Evolutionary conservation across 805 yeast species (phyloP), one percentile per base, ranked within the genome.

Genomic region (Nakazawaea siamensis): DNA sequence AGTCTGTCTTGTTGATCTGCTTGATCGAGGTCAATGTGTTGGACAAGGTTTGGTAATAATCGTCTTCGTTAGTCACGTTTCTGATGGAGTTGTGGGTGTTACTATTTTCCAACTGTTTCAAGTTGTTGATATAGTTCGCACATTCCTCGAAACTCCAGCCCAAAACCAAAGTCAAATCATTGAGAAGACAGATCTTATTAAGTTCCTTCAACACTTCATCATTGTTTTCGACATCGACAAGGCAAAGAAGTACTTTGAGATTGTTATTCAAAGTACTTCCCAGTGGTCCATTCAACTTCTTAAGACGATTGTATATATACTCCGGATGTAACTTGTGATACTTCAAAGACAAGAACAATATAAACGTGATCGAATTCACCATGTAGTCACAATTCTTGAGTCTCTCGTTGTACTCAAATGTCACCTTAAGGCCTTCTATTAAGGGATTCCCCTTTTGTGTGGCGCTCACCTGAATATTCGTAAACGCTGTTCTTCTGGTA

Each of bases 241-340:
- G 76, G 21, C 73, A 70, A 29, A 81, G 52, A 18, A 81, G 45
- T 2, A 80, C 63, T n/a, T 80, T 65, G 30, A 70, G 55, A 7
- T 66, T 60, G 23, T 60, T 57, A 5, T 47, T 28, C 35, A 58
- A 43, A 40, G 43, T 34, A 20, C 37, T 18, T 11, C 20, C 25
- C 10, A 7, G 7, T 9, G 42, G 25, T 14, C 39, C 36, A 3
- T 50, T 39, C 18, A 59, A 39, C 35, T 45, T 56, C 29, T 55
- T 62, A 53, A 79, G 64, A 40, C 80, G 62, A 41, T 71, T 72
- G 55, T 72, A 69, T 3, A 83, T 66, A 46, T 83, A 82, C 45
- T 81, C 90, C 0, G 88, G 86, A 43, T 78, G 80, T 26, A 83
- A 57, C 51, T 80, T 81, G 49, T 80, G 86, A 50, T 82, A 83